Evolutionary conservation across 2,329 filamentous ascomycete genomes (phyloP).

Genomic region (Plenodomus tracheiphilus): DNA sequence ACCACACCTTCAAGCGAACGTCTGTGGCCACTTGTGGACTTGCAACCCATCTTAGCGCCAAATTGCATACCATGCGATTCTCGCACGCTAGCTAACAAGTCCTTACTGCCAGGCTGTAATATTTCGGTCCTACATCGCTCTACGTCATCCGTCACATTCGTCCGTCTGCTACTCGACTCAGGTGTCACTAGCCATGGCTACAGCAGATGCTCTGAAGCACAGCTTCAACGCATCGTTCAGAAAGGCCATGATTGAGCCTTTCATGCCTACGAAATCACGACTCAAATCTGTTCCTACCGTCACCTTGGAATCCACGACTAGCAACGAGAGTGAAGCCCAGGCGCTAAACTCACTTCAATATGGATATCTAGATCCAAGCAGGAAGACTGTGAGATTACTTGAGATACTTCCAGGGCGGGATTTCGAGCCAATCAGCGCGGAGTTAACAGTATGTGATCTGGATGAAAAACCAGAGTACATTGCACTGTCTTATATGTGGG

Average conservation of each 20-base stretch:
- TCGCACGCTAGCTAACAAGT: neutral
- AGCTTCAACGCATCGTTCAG: conserved; percentile 3
- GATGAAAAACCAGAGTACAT: conserved; percentile 14
- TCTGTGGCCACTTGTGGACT: neutral
- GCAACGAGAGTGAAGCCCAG: neutral
- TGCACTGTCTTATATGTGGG: conserved; percentile 21
- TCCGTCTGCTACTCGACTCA: neutral
- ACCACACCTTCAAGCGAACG: neutral
- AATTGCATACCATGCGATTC: neutral
- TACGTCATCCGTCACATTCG: neutral
- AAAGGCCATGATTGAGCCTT: conserved; percentile 6
- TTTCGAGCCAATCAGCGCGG: conserved; percentile 4
- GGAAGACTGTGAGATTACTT: conserved; percentile 11
- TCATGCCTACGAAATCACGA: conserved; percentile 3
- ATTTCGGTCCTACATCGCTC: neutral
- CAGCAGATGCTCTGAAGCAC: neutral
- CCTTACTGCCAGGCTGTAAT: neutral
- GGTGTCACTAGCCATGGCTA: neutral
- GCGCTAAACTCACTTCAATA: conserved; percentile 5
- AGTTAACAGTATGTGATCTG: conserved; percentile 6
- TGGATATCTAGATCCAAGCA: conserved; percentile 4
- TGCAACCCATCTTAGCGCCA: neutral
- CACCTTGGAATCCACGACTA: neutral
- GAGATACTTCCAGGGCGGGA: conserved; percentile 8
- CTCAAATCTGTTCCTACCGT: neutral